phyloP scores from a whole-genome alignment of 257 asterid genomes.

The Plantago elongata region DNA sequence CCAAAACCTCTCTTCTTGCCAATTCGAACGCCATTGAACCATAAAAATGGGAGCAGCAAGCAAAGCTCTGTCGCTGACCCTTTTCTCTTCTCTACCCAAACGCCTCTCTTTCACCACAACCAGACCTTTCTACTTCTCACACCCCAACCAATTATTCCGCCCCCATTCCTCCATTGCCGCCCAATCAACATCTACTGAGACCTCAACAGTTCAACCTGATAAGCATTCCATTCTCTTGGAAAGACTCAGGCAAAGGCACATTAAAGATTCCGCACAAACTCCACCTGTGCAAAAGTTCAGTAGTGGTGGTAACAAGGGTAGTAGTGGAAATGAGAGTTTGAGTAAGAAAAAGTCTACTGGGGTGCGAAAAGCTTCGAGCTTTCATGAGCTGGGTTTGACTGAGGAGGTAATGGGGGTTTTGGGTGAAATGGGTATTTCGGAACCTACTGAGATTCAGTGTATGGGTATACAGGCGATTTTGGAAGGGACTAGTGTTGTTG shows the following conservation, averaged over 20 bases:
- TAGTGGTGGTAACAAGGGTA: conserved; percentile 21
- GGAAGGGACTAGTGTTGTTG: conserved; percentile 64
- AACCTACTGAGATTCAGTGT: conserved; percentile 87
- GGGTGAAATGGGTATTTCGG: conserved; percentile 75
- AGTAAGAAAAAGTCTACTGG: conserved; percentile 27
- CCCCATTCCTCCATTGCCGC: conserved; percentile 48
- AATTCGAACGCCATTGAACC: neutral
- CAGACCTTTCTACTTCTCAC: conserved; percentile 28
- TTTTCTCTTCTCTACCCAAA: conserved; percentile 45
- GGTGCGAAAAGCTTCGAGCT: conserved; percentile 46
- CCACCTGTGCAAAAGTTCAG: conserved; percentile 5
- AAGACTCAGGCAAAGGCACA: conserved; percentile 78
- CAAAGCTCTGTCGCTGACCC: conserved; percentile 47
- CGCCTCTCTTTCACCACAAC: conserved; percentile 31
- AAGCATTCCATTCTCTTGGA: conserved; percentile 80
- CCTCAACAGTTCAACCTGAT: conserved; percentile 39
- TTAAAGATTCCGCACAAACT: conserved; percentile 50
- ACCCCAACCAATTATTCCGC: conserved; percentile 27
- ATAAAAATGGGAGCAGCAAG: conserved; percentile 43
- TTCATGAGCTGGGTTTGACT: conserved; percentile 79
- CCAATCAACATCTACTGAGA: conserved; percentile 22
- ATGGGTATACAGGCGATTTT: conserved; percentile 87
- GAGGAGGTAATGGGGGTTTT: conserved; percentile 74
- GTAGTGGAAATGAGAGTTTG: conserved; percentile 27
- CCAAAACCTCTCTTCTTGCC: neutral